Base-by-base conservation (phyloP, 202 grass and related monocot species). In the Bolboschoenoplectus hybrid region DNA sequence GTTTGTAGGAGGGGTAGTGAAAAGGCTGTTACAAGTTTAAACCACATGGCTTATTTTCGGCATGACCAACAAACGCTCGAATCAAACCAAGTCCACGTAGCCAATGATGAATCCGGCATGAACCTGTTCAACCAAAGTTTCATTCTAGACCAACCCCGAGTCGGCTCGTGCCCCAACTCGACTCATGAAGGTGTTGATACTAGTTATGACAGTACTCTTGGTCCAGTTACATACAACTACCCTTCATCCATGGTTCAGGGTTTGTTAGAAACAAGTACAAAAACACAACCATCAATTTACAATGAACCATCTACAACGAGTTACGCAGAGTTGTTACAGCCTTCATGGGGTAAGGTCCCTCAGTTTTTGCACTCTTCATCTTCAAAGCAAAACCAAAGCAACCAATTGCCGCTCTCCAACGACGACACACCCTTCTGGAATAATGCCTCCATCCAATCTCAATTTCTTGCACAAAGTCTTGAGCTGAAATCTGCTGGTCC, bases 381-480 rank as follows among this genome's bases (percentile, higher is more conserved):
- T 11, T 72, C 35, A 14, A 87, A 88, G 65, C 85, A 90, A 50
- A 86, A 87, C 44, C 50, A 39, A 11, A 58, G 68, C 14, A 85
- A 84, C 80, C 86, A 67, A 57, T 65, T 88, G 74, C 89, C 86
- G 40, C 85, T 91, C 61, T 74, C 57, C 47, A 86, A 71, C 14
- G 53, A 71, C 14, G 53, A 84, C 11, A 36, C 83, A 50, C 83
- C 78, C 10, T 88, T 86, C 50, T 88, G 83, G 89, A 88, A 88
- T 36, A 88, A 88, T 36, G 70, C 87, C 3, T 76, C 85, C 65
- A 78, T 87, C 36, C 65, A 86, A 74, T 81, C 90, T 60, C 93
- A 93, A 62, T 85, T 92, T 85, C 77, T 95, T 85, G 67, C 88
- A 64, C 90, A 91, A 83, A 80, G 86, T 40, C 51, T 91, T 82